A percentile compares a stretch with the other conserved stretches of the same genome.
These are phyloP conservation scores for Phoma sp. DNA, from an alignment of 2,329 filamentous ascomycete species.

Conservation along the genomic window DNA sequence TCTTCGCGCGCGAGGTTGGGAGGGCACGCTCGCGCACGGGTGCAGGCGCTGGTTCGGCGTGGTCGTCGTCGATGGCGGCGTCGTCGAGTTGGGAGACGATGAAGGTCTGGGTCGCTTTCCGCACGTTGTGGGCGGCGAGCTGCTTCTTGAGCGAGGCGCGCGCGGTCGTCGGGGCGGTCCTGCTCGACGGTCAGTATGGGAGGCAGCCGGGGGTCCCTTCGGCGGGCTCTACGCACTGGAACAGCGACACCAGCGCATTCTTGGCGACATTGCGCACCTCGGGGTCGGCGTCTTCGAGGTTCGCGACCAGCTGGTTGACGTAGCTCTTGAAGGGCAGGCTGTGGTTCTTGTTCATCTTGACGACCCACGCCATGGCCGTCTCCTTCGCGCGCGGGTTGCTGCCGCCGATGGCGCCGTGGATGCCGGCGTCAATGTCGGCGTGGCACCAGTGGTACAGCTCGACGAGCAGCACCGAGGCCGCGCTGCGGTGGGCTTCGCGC, in stretches of 20 bases:
- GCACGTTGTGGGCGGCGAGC: conserved; percentile 81
- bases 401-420: conserved; percentile 78
- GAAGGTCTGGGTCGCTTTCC: conserved; percentile 82
- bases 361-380: conserved; percentile 82
- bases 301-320: conserved; percentile 81
- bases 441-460: conserved; percentile 77
- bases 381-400: conserved; percentile 88
- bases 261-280: conserved; percentile 87
- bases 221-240: conserved; percentile 71
- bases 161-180: conserved; percentile 78
- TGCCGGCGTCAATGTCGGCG: conserved; percentile 77
- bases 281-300: conserved; percentile 89
- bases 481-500: conserved; percentile 81
- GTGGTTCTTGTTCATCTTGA: conserved; percentile 84
- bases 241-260: conserved; percentile 82
- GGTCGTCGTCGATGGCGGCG: conserved; percentile 58
- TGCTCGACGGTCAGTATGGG: conserved; percentile 45
- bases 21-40: conserved; percentile 33
- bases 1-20: conserved; percentile 43
- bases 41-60: conserved; percentile 15
- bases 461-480: conserved; percentile 76
- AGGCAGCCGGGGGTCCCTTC: no score
- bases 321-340: conserved; percentile 82
- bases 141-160: conserved; percentile 91
- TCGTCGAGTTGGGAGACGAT: conserved; percentile 80